A percentile compares a stretch with the other conserved stretches of the same genome.
phyloP scores from a whole-genome alignment of 169 alveolate species.

The Neospora caninum region DNA sequence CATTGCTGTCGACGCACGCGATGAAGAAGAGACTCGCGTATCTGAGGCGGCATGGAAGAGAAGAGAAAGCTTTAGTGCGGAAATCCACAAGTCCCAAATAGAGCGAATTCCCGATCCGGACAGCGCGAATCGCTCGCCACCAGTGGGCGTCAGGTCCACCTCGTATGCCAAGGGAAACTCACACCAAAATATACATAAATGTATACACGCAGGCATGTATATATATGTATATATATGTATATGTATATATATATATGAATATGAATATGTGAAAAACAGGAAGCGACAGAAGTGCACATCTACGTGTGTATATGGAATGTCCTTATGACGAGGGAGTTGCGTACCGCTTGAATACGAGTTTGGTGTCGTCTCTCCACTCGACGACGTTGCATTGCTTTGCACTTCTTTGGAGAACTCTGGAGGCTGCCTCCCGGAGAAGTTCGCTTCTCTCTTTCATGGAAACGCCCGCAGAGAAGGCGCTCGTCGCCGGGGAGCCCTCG shows the following conservation, averaged over 20 bases:
- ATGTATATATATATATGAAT: too few species aligned
- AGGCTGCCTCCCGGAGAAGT: constrained; percentile 90
- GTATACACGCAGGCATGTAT: not conserved
- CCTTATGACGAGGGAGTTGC: not conserved
- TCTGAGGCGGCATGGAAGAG: constrained; percentile 72
- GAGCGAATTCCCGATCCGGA: constrained; percentile 2
- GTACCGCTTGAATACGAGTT: constrained; percentile 94
- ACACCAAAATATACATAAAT: not conserved
- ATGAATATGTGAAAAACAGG: too few species aligned
- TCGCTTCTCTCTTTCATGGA: constrained; percentile 77
- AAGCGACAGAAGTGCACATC: too few species aligned
- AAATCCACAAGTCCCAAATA: not conserved
- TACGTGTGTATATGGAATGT: too few species aligned
- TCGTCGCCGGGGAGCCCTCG: not conserved
- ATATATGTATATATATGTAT: too few species aligned
- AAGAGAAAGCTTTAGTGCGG: not conserved
- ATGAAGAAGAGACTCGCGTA: constrained; percentile 98
- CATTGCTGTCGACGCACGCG: constrained; percentile 95
- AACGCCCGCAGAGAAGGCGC: not conserved
- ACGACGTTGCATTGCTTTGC: constrained; percentile 96
- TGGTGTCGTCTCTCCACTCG: constrained; percentile 95
- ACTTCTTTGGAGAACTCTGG: constrained; percentile 91
- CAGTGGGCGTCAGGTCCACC: not conserved
- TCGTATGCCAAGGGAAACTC: not conserved
- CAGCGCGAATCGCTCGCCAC: not conserved